A percentile compares a stretch with the other conserved stretches of the same genome.
Conservation (phyloP, 2,329 filamentous ascomycete species). For the Lachnellula subtilissima region DNA sequence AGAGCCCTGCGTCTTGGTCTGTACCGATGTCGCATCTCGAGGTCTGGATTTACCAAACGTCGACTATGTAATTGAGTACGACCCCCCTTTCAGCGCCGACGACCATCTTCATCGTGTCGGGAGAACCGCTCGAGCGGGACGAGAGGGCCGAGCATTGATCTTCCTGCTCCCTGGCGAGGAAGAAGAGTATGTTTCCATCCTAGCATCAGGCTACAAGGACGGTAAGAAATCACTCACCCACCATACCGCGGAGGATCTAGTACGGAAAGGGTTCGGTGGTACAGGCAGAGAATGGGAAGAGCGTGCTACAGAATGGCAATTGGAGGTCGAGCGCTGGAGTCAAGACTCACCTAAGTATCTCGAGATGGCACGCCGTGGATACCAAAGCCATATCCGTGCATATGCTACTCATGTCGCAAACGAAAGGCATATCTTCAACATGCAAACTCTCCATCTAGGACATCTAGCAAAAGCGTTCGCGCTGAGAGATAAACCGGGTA, state of each 20-base stretch:
- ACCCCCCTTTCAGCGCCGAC: constrained; percentile 86
- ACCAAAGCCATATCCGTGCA: constrained; percentile 86
- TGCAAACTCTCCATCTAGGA: constrained; percentile 83
- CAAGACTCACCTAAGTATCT: constrained; percentile 62
- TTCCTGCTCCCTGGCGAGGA: constrained; percentile 90
- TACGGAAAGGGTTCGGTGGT: constrained; percentile 59
- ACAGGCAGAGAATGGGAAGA: constrained; percentile 56
- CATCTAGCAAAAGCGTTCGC: constrained; percentile 93
- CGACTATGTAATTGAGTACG: constrained; percentile 92
- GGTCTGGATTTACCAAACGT: constrained; percentile 94
- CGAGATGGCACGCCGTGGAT: constrained; percentile 78
- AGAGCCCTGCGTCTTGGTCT: constrained; percentile 77
- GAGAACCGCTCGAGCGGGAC: constrained; percentile 87
- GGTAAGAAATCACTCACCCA: constrained; percentile 62
- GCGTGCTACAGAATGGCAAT: constrained; percentile 61
- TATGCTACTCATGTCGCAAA: constrained; percentile 90
- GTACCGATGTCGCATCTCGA: constrained; percentile 92
- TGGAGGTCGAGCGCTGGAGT: constrained; percentile 62
- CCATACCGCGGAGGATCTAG: constrained; percentile 59
- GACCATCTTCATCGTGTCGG: constrained; percentile 95
- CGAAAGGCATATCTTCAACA: constrained; percentile 85
- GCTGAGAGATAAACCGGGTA: constrained; percentile 79
- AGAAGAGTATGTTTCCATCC: constrained; percentile 73
- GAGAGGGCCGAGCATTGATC: constrained; percentile 77
- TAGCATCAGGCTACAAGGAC: constrained; percentile 36